Percentiles rank a stretch among this genome's conserved stretches.
These are phyloP conservation scores for Thoreauomyces humboldtii DNA, from an alignment of 192 early-diverging fungal genomes.

Conservation along the genomic window DNA sequence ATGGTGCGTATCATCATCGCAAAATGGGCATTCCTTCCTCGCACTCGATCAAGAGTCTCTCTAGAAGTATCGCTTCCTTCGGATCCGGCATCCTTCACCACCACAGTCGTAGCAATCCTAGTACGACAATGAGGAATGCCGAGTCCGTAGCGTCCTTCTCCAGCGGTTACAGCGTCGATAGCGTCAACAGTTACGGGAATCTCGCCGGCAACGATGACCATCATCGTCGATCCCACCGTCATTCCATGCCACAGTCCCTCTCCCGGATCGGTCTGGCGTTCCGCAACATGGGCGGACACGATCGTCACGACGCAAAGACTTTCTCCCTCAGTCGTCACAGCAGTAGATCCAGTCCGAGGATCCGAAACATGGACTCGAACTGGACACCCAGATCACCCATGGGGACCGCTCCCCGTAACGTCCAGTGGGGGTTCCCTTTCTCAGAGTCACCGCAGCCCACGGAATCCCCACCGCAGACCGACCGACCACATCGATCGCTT, in stretches of 20 bases:
- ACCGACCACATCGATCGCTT: background rate
- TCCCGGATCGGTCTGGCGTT: conserved; percentile 7
- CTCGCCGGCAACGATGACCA: background rate
- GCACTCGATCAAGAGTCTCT: background rate
- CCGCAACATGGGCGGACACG: conserved; percentile 17
- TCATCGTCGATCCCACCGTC: background rate
- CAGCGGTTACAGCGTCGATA: background rate
- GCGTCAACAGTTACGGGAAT: too few relatives aligned
- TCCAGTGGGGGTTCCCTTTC: too few relatives aligned
- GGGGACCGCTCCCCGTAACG: too few relatives aligned
- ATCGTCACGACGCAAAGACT: background rate
- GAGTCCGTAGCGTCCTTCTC: background rate
- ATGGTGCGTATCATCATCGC: too few relatives aligned
- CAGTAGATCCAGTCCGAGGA: background rate
- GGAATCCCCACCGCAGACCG: background rate
- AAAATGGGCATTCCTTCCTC: background rate
- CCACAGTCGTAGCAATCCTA: conserved; percentile 17
- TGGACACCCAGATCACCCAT: too few relatives aligned
- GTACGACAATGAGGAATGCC: conserved; percentile 13
- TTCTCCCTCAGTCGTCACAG: background rate
- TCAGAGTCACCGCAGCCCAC: too few relatives aligned
- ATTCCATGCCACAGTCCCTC: conserved; percentile 1
- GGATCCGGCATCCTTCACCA: conserved; percentile 16
- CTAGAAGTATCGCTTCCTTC: conserved; percentile 24
- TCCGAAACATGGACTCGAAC: too few relatives aligned